A percentile compares a stretch with the other conserved stretches of the same genome.
Conservation (phyloP, 805 yeast genomes). For the Hanseniaspora nectarophila region DNA sequence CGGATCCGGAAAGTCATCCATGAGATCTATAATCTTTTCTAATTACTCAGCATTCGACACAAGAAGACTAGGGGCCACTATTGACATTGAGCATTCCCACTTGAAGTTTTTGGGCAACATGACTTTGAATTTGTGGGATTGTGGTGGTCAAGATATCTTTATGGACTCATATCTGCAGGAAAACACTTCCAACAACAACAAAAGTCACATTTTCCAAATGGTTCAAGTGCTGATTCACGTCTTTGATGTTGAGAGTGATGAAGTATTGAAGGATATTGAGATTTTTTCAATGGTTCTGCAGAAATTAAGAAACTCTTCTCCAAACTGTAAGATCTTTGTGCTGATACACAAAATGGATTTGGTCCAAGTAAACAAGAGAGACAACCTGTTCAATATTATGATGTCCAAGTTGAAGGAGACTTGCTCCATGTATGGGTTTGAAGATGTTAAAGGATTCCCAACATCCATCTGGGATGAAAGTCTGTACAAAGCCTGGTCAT, state of each 20-base stretch:
- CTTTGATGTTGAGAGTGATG: conserved; percentile 88
- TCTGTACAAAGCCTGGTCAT: conserved; percentile 93
- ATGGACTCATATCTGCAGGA: conserved; percentile 88
- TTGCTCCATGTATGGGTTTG: conserved; percentile 56
- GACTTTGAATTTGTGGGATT: conserved; percentile 94
- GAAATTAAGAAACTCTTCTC: conserved; percentile 71
- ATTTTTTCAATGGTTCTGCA: conserved; percentile 75
- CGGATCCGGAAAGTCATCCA: conserved; percentile 94
- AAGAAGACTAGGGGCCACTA: conserved; percentile 87
- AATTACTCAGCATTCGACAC: conserved; percentile 96
- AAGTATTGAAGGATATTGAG: conserved; percentile 84
- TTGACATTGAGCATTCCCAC: conserved; percentile 97
- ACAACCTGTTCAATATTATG: conserved; percentile 72
- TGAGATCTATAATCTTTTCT: conserved; percentile 91
- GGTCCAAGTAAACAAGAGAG: conserved; percentile 74
- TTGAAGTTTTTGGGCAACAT: conserved; percentile 83
- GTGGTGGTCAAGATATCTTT: conserved; percentile 95
- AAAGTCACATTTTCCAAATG: conserved; percentile 87
- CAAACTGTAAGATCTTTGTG: conserved; percentile 83
- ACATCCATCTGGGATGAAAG: conserved; percentile 97
- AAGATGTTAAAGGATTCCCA: conserved; percentile 66
- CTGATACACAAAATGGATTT: conserved; percentile 92
- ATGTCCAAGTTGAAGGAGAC: conserved; percentile 68
- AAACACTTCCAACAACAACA: conserved; percentile 27
- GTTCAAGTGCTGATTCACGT: conserved; percentile 93